Base-by-base conservation (phyloP, 768 basidiomycete species). In the Rhodocollybia butyracea region DNA sequence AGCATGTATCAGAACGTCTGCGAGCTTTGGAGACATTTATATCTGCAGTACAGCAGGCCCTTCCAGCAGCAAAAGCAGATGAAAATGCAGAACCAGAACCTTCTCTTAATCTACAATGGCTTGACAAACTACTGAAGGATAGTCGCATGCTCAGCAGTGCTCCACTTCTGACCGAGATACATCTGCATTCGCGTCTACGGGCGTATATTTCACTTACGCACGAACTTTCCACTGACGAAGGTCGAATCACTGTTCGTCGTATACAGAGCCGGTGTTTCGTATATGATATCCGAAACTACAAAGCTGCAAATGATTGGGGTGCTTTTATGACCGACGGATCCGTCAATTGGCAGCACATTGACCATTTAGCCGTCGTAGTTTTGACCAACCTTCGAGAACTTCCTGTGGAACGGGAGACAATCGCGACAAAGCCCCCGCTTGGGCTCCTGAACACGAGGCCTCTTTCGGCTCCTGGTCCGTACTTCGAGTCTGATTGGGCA, bases 211-310 rank as follows among this genome's bases (percentile, higher is more conserved):
- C 77, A 24, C 70, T 82, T 21, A 45, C 30, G 17, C 53, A 54
- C 15, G 53, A 43, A 8, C 7, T 30, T 39, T 71, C 78, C 15
- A 60, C 76, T 58, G 74, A 77, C 54, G 60, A 63, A 36, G 65
- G 19, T 46, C 59, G 24, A 69, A 62, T 7, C 62, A 76, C 38
- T 12, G 56, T 60, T 12, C 68, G 75, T 24, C 80, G 82, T 24
- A 73, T 72, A 43, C 62, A 63, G 30, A 83, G 84, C 59, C 73
- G 89, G 36, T 76, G 75, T 55, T 81, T 72, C 60, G 82, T 86
- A 3, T 90, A 90, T 68, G 77, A 87, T 64, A 74, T 89, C 42
- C 75, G 78, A 11, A 81, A 84, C 60, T 89, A 89, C 63, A 64
- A 62, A 31, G 59, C 59, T 24, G 68, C 70, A 22, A 83, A 75